These are phyloP conservation scores for Apiospora rasikravindrae DNA, from an alignment of 2,329 filamentous ascomycete genomes.

Conservation along the genomic window DNA sequence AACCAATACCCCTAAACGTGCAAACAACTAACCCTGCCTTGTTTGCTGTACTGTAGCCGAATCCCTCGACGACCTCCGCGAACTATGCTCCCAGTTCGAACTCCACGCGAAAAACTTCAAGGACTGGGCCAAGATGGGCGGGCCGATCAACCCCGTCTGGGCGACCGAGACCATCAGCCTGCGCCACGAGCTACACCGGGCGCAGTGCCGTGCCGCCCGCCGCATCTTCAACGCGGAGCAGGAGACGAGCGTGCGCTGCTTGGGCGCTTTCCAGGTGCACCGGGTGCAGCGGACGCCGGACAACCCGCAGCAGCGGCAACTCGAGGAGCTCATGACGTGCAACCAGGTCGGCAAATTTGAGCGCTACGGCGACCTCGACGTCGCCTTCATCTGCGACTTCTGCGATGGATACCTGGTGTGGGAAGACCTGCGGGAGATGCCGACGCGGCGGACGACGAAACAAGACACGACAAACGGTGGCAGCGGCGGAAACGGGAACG, in stretches of 20 bases:
- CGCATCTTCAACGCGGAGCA: constrained; percentile 60
- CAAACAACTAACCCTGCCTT: background rate
- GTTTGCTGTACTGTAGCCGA: constrained; percentile 46
- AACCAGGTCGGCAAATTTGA: constrained; percentile 61
- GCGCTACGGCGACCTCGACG: constrained; percentile 58
- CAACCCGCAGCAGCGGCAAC: constrained; percentile 29
- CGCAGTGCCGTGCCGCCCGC: constrained; percentile 62
- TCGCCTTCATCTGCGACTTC: constrained; percentile 65
- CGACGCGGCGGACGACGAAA: constrained; percentile 37
- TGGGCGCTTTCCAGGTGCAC: constrained; percentile 61
- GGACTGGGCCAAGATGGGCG: constrained; percentile 60
- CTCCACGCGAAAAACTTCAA: constrained; percentile 56
- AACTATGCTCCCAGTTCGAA: constrained; percentile 51
- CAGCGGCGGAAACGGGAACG: too few species aligned
- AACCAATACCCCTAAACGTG: background rate
- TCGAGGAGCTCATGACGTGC: constrained; percentile 58
- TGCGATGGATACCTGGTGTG: constrained; percentile 66
- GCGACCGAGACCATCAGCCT: constrained; percentile 56
- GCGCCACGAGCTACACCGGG: constrained; percentile 58
- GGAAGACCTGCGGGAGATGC: constrained; percentile 60
- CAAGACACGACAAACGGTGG: background rate
- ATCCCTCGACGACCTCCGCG: constrained; percentile 56
- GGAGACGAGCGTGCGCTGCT: constrained; percentile 53
- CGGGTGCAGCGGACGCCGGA: constrained; percentile 49
- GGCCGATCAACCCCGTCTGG: constrained; percentile 62